Evolutionary conservation across 1,139 yeast species (phyloP), one percentile per base, ranked within the genome.

Genomic region (Yamadazyma blattariae): DNA sequence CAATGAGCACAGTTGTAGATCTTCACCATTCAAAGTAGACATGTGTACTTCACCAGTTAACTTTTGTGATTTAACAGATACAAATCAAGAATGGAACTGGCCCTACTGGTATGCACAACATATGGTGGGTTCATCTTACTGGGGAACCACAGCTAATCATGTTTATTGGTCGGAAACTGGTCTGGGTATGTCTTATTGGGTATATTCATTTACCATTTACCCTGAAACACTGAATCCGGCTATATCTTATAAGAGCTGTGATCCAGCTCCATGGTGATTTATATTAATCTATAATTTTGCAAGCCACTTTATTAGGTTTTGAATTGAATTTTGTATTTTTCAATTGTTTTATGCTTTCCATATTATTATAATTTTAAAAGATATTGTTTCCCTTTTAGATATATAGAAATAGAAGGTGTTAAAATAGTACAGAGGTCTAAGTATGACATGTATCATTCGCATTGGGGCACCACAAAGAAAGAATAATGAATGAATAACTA

Each of bases 141-240:
- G 25, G 25, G 25, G 25, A 23, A 23, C 25, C 25, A 23, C 25
- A n/a, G 25, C 13, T 23, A 23, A 23, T 23, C 25, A 23, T 23
- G 25, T 23, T 23, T 23, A 23, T 23, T 23, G 25, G 25, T 23
- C 25, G 25, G 25, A 23, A 7, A 23, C 25, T 23, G 13, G 25
- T 23, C 25, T 23, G 25, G 25, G 25, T 23, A 23, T 12, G 25
- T 23, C 25, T 23, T 23, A 23, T 23, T 23, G 25, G 25, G 25
- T 23, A 23, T 23, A 23, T 23, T 23, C 25, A 7, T 23, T 23
- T 23, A 23, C 25, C 25, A 23, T 23, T 23, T 23, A 23, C 10
- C 25, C 25, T n/a, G 25, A 23, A 23, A 23, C 25, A 23, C 11
- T 7, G 25, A 23, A 23, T 12, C 25, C 25, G 25, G 25, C 25